Conservation (phyloP, 2,329 filamentous ascomycete species). For the Albophoma yamanashiensis region DNA sequence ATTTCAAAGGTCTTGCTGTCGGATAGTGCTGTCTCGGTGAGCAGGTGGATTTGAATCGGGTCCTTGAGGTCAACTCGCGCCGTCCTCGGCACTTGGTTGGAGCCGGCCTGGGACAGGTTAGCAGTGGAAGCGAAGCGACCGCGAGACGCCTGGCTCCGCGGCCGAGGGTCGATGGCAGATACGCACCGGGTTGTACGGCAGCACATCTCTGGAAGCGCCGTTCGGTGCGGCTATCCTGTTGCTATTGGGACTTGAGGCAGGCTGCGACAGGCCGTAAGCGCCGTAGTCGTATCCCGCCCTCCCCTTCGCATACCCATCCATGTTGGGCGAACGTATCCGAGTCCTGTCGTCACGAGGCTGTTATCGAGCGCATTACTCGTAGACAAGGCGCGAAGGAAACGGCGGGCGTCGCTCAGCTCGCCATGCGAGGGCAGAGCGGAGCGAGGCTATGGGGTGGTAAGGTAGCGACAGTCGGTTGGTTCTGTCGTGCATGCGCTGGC, state of each 20-base stretch:
- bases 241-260: constrained; percentile 27
- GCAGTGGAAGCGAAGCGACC: not conserved
- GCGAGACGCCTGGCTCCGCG: not conserved
- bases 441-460: not conserved
- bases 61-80: constrained; percentile 53
- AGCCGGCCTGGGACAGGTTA: constrained; percentile 28
- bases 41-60: constrained; percentile 74
- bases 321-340: constrained; percentile 11
- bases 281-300: constrained; percentile 25
- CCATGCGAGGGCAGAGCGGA: not conserved
- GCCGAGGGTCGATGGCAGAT: not conserved
- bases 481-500: not conserved
- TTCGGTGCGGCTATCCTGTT: constrained; percentile 34
- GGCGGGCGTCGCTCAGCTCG: constrained; percentile 1
- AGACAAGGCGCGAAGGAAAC: constrained; percentile 3
- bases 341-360: constrained; percentile 5
- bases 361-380: constrained; percentile 10
- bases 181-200: constrained; percentile 48
- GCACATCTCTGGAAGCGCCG: constrained; percentile 24
- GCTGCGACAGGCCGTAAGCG: constrained; percentile 17
- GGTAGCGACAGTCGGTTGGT: not conserved
- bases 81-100: constrained; percentile 42
- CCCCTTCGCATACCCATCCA: constrained; percentile 28
- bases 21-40: constrained; percentile 85
- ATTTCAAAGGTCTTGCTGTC: constrained; percentile 83